Percentiles rank a stretch among this genome's conserved stretches.
phyloP scores from a whole-genome alignment of 2,329 filamentous ascomycete genomes.

The Knufia petricola region DNA sequence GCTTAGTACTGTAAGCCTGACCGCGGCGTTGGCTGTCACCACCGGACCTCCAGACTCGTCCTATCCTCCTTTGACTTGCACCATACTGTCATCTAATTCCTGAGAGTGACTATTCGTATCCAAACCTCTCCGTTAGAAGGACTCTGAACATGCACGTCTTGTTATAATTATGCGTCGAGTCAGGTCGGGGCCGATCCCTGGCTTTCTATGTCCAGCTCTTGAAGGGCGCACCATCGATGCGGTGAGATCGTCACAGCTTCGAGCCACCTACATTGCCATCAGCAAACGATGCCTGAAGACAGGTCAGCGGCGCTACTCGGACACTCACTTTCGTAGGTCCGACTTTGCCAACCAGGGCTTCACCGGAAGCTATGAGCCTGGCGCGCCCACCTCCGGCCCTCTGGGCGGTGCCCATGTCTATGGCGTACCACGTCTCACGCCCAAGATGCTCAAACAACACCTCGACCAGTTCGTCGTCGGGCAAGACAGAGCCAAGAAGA shows the following conservation, averaged over 20 bases:
- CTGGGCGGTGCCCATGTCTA: constrained; percentile 49
- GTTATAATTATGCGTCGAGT: constrained; percentile 1
- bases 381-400: constrained; percentile 53
- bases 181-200: not conserved
- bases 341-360: constrained; percentile 56
- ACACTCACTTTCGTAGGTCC: constrained; percentile 47
- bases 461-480: constrained; percentile 95
- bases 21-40: no score
- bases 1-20: no score
- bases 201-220: constrained; percentile 13
- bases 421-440: constrained; percentile 50
- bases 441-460: constrained; percentile 67
- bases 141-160: not conserved
- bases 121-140: no score
- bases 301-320: constrained; percentile 25
- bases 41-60: no score
- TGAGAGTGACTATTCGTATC: no score
- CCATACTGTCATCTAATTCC: no score
- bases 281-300: constrained; percentile 5
- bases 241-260: constrained; percentile 6
- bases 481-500: constrained; percentile 85
- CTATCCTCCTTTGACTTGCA: no score
- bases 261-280: constrained; percentile 10
- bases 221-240: not conserved
- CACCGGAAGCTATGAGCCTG: constrained; percentile 54